Conservation (phyloP, 768 basidiomycete species). For the Lentinula lateritia region DNA sequence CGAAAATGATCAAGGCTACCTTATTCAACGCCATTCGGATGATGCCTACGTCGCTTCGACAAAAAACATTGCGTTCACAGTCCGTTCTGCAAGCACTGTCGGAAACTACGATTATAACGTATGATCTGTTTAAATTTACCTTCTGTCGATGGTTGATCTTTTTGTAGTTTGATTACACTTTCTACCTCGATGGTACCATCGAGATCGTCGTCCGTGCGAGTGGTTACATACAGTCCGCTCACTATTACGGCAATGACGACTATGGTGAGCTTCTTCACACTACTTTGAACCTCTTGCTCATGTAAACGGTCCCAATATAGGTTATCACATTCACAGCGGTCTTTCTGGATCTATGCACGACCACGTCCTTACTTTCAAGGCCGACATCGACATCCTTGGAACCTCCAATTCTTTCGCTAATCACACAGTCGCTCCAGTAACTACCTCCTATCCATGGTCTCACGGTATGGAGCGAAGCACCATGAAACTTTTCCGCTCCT, state of each 20-base stretch:
- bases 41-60: constrained; percentile 14
- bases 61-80: constrained; percentile 15
- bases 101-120: constrained; percentile 15
- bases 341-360: constrained; percentile 44
- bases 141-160: neutral
- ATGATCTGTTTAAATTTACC: neutral
- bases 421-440: constrained; percentile 36
- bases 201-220: constrained; percentile 49
- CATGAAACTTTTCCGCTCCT: constrained; percentile 28
- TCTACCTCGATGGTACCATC: constrained; percentile 48
- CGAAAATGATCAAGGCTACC: constrained; percentile 39
- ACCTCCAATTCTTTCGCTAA: constrained; percentile 43
- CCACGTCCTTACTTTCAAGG: constrained; percentile 51
- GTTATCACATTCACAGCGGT: constrained; percentile 14
- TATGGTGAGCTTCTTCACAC: constrained; percentile 25
- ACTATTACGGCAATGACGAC: constrained; percentile 37
- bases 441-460: constrained; percentile 40
- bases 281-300: neutral
- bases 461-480: constrained; percentile 23
- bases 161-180: constrained; percentile 46
- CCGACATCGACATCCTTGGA: constrained; percentile 50
- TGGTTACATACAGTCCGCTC: constrained; percentile 50
- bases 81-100: constrained; percentile 17
- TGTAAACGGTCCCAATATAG: neutral
- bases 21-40: constrained; percentile 16